phyloP scores from a whole-genome alignment of 2,329 filamentous ascomycete genomes.

The Paraphaeosphaeria minitans region DNA sequence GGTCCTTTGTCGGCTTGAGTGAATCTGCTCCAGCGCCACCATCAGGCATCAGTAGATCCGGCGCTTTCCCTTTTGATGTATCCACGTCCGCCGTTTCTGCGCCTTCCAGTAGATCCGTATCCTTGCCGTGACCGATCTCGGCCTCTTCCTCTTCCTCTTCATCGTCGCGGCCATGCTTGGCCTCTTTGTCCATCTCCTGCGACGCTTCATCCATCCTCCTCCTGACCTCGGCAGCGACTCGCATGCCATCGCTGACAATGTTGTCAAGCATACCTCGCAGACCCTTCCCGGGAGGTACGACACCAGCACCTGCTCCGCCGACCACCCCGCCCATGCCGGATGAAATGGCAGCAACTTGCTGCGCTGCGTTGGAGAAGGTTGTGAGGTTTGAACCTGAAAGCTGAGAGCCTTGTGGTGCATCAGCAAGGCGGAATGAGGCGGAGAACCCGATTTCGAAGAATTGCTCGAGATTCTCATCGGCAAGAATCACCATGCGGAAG shows the following conservation, averaged over 20 bases:
- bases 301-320: conserved; percentile 53
- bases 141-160: conserved; percentile 70
- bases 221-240: conserved; percentile 89
- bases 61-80: conserved; percentile 26
- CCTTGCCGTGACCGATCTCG: conserved; percentile 51
- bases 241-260: conserved; percentile 96
- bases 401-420: conserved; percentile 59
- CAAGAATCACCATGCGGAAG: conserved; percentile 97
- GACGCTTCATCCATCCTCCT: conserved; percentile 96
- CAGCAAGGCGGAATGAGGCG: conserved; percentile 85
- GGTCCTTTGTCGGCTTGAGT: conserved; percentile 35
- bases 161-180: conserved; percentile 59
- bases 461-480: conserved; percentile 91
- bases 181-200: conserved; percentile 82
- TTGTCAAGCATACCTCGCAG: conserved; percentile 93
- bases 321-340: conserved; percentile 52
- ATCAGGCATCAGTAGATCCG: conserved; percentile 20
- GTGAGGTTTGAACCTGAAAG: conserved; percentile 71
- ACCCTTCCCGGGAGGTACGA: conserved; percentile 71
- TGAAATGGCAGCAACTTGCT: conserved; percentile 51
- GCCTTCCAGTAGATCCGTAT: conserved; percentile 55
- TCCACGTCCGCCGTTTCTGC: conserved; percentile 55
- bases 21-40: conserved; percentile 24
- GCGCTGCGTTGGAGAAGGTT: conserved; percentile 75
- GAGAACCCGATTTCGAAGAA: conserved; percentile 98